phyloP scores from a whole-genome alignment of 2,329 filamentous ascomycete species.

The Orbilia javanica region DNA sequence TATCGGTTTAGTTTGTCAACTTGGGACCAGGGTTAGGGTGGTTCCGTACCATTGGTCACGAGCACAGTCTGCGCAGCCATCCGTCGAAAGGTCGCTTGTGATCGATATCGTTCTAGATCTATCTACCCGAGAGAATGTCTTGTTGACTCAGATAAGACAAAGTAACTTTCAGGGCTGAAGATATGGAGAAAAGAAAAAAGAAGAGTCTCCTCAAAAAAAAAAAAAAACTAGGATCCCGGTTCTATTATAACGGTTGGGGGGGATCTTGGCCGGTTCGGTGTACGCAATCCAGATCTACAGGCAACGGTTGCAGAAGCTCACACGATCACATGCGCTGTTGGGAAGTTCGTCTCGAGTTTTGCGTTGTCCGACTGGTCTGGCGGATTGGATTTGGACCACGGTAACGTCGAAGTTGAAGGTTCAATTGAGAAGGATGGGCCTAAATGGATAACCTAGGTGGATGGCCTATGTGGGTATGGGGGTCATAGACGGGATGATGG shows the following conservation, averaged over 20 bases:
- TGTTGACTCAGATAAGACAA: constrained; percentile 1
- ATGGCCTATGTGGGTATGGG: neutral
- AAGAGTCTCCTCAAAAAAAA: neutral
- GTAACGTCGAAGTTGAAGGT: neutral
- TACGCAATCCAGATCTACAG: constrained; percentile 39
- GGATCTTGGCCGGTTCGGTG: constrained; percentile 18
- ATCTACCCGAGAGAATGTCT: neutral
- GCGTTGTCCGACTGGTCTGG: constrained; percentile 26
- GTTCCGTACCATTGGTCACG: constrained; percentile 51
- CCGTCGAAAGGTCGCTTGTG: constrained; percentile 14
- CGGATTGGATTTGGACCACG: constrained; percentile 6
- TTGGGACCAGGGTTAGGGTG: neutral
- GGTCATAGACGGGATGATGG: constrained; percentile 11
- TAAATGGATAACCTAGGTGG: too few species aligned
- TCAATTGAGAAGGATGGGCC: neutral
- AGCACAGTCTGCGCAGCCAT: constrained; percentile 48
- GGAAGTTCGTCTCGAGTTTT: constrained; percentile 50
- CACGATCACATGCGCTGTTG: constrained; percentile 58
- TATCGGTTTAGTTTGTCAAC: constrained; percentile 15
- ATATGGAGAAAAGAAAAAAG: neutral
- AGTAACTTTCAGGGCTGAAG: neutral
- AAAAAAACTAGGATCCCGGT: constrained; percentile 2
- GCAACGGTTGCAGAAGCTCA: constrained; percentile 30
- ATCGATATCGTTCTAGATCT: neutral
- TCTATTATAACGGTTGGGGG: constrained; percentile 17